These are phyloP conservation scores for Rhinocladiella mackenziei DNA, from an alignment of 2,329 filamentous ascomycete genomes.

Conservation along the genomic window DNA sequence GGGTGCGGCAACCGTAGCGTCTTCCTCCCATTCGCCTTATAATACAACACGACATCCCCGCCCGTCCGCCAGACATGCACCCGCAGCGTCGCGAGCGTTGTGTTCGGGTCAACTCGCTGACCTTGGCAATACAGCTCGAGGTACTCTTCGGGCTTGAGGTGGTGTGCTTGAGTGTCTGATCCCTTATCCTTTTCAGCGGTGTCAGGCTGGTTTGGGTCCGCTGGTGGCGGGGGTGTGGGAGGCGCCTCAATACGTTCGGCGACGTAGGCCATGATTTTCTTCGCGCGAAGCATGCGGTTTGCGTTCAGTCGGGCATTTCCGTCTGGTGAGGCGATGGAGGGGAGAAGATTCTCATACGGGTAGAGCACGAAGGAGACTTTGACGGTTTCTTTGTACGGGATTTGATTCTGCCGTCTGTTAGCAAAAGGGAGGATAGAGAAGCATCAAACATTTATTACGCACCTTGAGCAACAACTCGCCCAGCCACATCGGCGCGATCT, in stretches of 20 bases:
- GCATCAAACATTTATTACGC: too few species aligned
- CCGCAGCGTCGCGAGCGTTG: slow-evolving; percentile 90
- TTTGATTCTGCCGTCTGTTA: slow-evolving; percentile 57
- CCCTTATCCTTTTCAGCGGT: neutral
- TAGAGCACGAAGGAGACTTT: slow-evolving; percentile 94
- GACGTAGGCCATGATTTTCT: slow-evolving; percentile 89
- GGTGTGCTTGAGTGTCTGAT: neutral
- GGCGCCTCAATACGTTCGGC: slow-evolving; percentile 81
- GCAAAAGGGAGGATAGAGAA: too few species aligned
- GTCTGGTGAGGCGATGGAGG: slow-evolving; percentile 68
- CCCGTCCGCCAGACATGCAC: slow-evolving; percentile 92
- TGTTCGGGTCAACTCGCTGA: slow-evolving; percentile 66
- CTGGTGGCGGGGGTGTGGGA: slow-evolving; percentile 18
- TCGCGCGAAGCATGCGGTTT: slow-evolving; percentile 91
- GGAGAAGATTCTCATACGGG: slow-evolving; percentile 71
- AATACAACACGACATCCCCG: slow-evolving; percentile 86
- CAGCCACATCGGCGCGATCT: slow-evolving; percentile 84
- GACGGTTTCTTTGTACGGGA: slow-evolving; percentile 82
- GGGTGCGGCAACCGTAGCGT: slow-evolving; percentile 34
- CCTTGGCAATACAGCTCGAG: slow-evolving; percentile 89
- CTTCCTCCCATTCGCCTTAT: slow-evolving; percentile 86
- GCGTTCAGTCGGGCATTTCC: slow-evolving; percentile 88
- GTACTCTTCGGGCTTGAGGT: slow-evolving; percentile 79
- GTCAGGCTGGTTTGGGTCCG: slow-evolving; percentile 7
- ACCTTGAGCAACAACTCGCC: slow-evolving; percentile 76